phyloP scores from a whole-genome alignment of 2,329 filamentous ascomycete species.

The Pseudogymnoascus sp. region DNA sequence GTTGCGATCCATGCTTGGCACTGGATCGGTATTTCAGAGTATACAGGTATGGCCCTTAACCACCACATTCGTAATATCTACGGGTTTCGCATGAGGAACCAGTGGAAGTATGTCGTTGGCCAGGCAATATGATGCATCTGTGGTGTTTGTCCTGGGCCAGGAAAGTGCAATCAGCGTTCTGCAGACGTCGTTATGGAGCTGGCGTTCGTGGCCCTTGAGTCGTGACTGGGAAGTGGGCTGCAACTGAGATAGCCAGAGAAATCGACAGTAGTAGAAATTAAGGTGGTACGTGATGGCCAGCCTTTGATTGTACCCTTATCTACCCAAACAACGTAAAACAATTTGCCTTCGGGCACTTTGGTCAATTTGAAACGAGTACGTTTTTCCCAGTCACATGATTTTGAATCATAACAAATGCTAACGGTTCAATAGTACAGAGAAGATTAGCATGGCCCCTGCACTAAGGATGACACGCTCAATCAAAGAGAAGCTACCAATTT shows the following conservation, averaged over 20 bases:
- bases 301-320: background rate
- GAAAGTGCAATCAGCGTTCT: background rate
- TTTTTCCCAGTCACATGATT: background rate
- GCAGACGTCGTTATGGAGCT: constrained; percentile 6
- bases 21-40: constrained; percentile 18
- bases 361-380: constrained; percentile 1
- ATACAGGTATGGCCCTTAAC: constrained; percentile 21
- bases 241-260: background rate
- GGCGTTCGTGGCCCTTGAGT: background rate
- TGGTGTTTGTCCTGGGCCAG: constrained; percentile 11
- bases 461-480: constrained; percentile 93
- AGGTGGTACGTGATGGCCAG: background rate
- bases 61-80: constrained; percentile 29
- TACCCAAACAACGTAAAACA: background rate
- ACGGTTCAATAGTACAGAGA: constrained; percentile 43
- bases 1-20: constrained; percentile 52
- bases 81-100: constrained; percentile 25
- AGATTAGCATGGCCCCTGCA: constrained; percentile 77
- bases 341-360: constrained; percentile 1
- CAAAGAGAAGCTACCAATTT: constrained; percentile 64
- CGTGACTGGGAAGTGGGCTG: background rate
- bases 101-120: constrained; percentile 23
- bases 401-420: background rate
- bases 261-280: constrained; percentile 6
- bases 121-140: constrained; percentile 30